phyloP scores from a whole-genome alignment of 495 filamentous ascomycete genomes.

The Aspergillus sclerotioniger region DNA sequence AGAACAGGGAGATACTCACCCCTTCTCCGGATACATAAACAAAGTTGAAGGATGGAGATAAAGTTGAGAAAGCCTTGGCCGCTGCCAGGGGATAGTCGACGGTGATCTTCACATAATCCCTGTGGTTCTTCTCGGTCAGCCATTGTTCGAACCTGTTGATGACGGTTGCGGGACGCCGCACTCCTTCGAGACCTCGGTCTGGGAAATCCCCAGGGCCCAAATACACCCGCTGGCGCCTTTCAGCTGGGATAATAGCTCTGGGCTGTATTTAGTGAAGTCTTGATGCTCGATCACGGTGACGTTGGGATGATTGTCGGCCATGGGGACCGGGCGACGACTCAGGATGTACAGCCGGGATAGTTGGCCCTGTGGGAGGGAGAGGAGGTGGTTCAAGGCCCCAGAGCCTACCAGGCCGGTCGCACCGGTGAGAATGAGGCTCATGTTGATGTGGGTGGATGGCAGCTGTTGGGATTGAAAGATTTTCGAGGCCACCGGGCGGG shows the following conservation, averaged over 20 bases:
- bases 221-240: conserved; percentile 64
- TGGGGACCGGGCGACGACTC: conserved; percentile 60
- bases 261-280: conserved; percentile 59
- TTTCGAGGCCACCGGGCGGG: no score
- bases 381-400: conserved; percentile 60
- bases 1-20: conserved; percentile 9
- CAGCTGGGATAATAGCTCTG: conserved; percentile 55
- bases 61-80: conserved; percentile 56
- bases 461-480: no score
- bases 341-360: conserved; percentile 66
- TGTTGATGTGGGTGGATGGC: conserved; percentile 19
- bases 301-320: conserved; percentile 59
- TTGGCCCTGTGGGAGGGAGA: conserved; percentile 43
- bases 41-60: conserved; percentile 61
- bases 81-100: conserved; percentile 60
- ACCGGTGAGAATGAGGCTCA: conserved; percentile 75
- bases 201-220: conserved; percentile 67
- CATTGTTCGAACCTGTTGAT: not conserved
- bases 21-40: conserved; percentile 65
- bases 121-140: conserved; percentile 19
- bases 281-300: conserved; percentile 65
- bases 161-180: conserved; percentile 28
- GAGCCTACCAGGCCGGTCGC: conserved; percentile 72
- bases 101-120: conserved; percentile 67
- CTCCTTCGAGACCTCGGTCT: conserved; percentile 57